Conservation (phyloP, 805 yeast species). For the Candida xiaguanensis region DNA sequence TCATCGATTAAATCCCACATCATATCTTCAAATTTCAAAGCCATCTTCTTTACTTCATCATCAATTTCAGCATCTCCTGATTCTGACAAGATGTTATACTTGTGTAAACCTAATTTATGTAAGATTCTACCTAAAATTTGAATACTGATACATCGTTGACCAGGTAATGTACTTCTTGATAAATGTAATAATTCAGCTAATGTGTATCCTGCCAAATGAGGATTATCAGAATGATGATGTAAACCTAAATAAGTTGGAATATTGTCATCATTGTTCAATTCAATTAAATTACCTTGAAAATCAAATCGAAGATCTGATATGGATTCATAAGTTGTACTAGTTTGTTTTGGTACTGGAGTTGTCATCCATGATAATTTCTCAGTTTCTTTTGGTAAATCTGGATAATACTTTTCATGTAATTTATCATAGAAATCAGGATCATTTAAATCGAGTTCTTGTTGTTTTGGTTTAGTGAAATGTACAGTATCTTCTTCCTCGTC, state of each 20-base stretch:
- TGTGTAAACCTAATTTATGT: slow-evolving; percentile 69
- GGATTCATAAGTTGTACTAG: slow-evolving; percentile 44
- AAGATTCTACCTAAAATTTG: slow-evolving; percentile 84
- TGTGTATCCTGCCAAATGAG: slow-evolving; percentile 91
- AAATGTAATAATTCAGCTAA: slow-evolving; percentile 76
- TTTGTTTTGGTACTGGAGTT: slow-evolving; percentile 47
- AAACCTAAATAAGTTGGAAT: slow-evolving; percentile 64
- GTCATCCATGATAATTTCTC: slow-evolving; percentile 91
- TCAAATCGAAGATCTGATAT: slow-evolving; percentile 80
- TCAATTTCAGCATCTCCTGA: slow-evolving; percentile 24
- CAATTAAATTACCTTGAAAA: slow-evolving; percentile 74
- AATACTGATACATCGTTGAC: slow-evolving; percentile 84
- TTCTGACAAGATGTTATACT: slow-evolving; percentile 51
- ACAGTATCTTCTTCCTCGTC: slow-evolving; percentile 43
- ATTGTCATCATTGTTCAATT: slow-evolving; percentile 24
- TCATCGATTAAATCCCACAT: slow-evolving; percentile 72
- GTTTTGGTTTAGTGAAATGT: slow-evolving; percentile 62
- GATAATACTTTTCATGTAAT: slow-evolving; percentile 80
- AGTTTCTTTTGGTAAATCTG: slow-evolving; percentile 82
- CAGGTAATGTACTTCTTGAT: slow-evolving; percentile 71
- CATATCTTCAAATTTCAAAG: slow-evolving; percentile 43
- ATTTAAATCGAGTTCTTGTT: slow-evolving; percentile 50
- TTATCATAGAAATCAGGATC: slow-evolving; percentile 79
- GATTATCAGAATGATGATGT: slow-evolving; percentile 89
- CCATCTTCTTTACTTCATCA: slow-evolving; percentile 20